These are phyloP conservation scores for Yamadazyma triangularis DNA, from an alignment of 1,139 yeast genomes.

Conservation along the genomic window DNA sequence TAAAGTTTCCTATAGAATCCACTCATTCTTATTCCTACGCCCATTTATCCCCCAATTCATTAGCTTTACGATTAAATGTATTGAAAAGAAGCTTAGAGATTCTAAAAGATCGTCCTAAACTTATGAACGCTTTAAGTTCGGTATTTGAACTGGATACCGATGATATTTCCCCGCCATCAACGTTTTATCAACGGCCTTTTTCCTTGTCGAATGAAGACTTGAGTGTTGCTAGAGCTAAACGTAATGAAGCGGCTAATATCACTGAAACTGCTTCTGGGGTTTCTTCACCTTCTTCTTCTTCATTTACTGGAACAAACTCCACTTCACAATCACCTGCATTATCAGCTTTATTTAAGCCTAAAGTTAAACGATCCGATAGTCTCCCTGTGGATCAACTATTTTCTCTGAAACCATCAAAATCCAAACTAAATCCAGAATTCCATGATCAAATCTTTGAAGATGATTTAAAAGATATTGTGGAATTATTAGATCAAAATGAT, in stretches of 20 bases:
- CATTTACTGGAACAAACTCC: too few species aligned
- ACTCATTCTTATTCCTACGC: constrained; percentile 85
- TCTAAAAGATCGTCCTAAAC: constrained; percentile 56
- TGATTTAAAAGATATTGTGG: constrained; percentile 44
- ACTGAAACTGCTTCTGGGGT: too few species aligned
- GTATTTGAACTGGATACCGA: too few species aligned
- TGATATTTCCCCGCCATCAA: not conserved
- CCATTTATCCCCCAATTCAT: constrained; percentile 72
- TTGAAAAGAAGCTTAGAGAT: constrained; percentile 74
- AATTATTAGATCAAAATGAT: constrained; percentile 35
- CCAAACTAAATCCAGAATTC: constrained; percentile 1
- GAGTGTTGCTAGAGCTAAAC: not conserved
- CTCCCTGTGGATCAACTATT: constrained; percentile 27
- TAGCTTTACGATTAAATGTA: constrained; percentile 71
- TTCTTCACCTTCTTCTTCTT: too few species aligned
- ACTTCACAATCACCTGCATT: constrained; percentile 34
- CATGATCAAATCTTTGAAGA: constrained; percentile 11
- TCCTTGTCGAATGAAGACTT: not conserved
- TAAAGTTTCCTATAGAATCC: constrained; percentile 69
- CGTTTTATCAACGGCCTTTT: not conserved
- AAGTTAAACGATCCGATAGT: constrained; percentile 32
- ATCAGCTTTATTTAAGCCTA: constrained; percentile 51
- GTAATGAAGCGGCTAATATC: not conserved
- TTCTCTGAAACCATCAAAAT: constrained; percentile 8
- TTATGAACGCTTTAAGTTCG: constrained; percentile 25